Percentiles rank a stretch among this genome's conserved stretches.
These are phyloP conservation scores for Pichia sporocuriosa DNA, from an alignment of 805 yeast species.

Conservation along the genomic window DNA sequence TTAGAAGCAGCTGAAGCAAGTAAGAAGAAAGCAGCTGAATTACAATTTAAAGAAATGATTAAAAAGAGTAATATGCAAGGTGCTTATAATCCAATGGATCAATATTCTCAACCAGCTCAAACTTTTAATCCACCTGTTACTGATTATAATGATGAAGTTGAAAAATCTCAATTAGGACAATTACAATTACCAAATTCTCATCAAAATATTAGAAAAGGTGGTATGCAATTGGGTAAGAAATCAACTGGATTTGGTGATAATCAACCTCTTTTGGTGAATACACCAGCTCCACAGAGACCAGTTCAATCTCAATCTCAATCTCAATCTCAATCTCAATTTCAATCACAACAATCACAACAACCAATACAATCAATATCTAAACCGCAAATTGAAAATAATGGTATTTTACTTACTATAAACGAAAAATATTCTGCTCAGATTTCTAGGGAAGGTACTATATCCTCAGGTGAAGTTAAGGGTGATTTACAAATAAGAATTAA, in stretches of 20 bases:
- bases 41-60: conserved; percentile 72
- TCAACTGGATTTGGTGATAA: conserved; percentile 20
- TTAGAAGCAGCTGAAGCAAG: conserved; percentile 95
- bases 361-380: conserved; percentile 14
- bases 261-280: conserved; percentile 27
- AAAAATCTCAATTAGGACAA: no score
- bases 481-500: conserved; percentile 83
- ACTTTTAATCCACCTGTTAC: conserved; percentile 17
- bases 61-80: conserved; percentile 33
- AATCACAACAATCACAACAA: conserved; percentile 20
- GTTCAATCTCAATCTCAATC: conserved; percentile 11
- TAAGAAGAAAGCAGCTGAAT: conserved; percentile 88
- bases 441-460: conserved; percentile 73
- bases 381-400: conserved; percentile 49
- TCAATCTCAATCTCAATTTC: conserved; percentile 22
- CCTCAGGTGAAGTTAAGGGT: conserved; percentile 77
- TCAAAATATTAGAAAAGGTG: conserved; percentile 52
- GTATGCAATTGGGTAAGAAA: conserved; percentile 71
- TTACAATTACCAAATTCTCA: background rate
- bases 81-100: conserved; percentile 2
- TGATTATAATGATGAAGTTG: no score
- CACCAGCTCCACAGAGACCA: conserved; percentile 19
- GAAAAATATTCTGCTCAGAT: conserved; percentile 76
- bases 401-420: conserved; percentile 68
- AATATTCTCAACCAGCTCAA: conserved; percentile 7